Evolutionary conservation across 129 eudicot genomes (phyloP).

Genomic region (Chrysanthemum seticuspe): DNA sequence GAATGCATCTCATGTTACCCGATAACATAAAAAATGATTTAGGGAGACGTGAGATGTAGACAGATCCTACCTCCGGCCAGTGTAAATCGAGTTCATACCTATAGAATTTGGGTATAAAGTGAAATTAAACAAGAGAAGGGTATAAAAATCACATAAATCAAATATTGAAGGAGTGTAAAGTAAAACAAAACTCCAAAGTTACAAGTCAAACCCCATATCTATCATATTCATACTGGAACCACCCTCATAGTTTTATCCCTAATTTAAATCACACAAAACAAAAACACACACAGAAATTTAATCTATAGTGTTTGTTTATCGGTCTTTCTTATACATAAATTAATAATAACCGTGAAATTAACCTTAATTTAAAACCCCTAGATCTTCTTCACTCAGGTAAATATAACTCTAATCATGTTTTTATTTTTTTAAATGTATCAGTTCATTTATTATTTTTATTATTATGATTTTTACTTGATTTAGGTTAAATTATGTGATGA

Average conservation of each 20-base stretch:
- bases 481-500: constrained; percentile 7
- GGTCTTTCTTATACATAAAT: constrained; percentile 32
- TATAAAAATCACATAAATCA: too few species aligned
- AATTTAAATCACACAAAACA: constrained; percentile 23
- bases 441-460: too few species aligned
- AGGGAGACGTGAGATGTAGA: too few species aligned
- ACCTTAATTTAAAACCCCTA: constrained; percentile 26
- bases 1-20: too few species aligned
- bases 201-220: constrained; percentile 21
- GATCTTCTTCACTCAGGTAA: constrained; percentile 37
- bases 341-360: constrained; percentile 30
- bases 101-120: too few species aligned
- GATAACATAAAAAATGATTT: too few species aligned
- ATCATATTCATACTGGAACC: background rate
- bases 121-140: too few species aligned
- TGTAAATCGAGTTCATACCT: too few species aligned
- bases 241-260: constrained; percentile 34
- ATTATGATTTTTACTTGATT: background rate
- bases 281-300: background rate
- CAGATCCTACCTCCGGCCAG: too few species aligned
- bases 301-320: too few species aligned
- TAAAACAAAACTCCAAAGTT: constrained; percentile 9
- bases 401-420: constrained; percentile 12
- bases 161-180: too few species aligned
- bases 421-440: constrained; percentile 17